Conservation (phyloP, 2,329 filamentous ascomycete species). For the Fusarium albosuccineum region DNA sequence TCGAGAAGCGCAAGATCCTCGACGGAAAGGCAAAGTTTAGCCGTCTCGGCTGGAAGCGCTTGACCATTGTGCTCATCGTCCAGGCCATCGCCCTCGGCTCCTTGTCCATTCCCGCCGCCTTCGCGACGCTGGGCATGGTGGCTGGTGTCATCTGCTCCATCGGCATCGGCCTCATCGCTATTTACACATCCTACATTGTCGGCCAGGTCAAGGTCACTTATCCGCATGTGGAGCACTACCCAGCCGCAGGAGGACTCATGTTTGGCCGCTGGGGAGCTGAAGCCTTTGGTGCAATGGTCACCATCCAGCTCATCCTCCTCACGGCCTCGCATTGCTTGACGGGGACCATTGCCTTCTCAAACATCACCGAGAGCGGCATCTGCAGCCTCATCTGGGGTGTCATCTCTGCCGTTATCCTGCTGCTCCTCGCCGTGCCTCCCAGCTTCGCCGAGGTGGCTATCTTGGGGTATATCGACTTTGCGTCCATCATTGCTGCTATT, state of each 20-base stretch:
- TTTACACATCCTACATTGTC: slow-evolving; percentile 57
- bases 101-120: slow-evolving; percentile 41
- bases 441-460: slow-evolving; percentile 52
- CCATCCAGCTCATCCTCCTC: slow-evolving; percentile 73
- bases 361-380: slow-evolving; percentile 65
- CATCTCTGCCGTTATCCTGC: slow-evolving; percentile 55
- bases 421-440: slow-evolving; percentile 56
- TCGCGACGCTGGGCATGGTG: slow-evolving; percentile 47
- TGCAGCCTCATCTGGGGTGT: slow-evolving; percentile 57
- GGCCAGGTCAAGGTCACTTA: slow-evolving; percentile 57
- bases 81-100: slow-evolving; percentile 43
- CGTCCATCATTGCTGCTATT: slow-evolving; percentile 63
- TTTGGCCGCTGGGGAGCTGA: slow-evolving; percentile 69
- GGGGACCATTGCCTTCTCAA: slow-evolving; percentile 74
- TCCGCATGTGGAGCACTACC: slow-evolving; percentile 71
- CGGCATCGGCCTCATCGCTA: slow-evolving; percentile 53
- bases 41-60: slow-evolving; percentile 44
- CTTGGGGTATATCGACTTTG: slow-evolving; percentile 45
- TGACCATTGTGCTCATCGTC: slow-evolving; percentile 44
- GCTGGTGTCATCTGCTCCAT: slow-evolving; percentile 54
- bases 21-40: slow-evolving; percentile 42
- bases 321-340: slow-evolving; percentile 76
- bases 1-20: slow-evolving; percentile 43
- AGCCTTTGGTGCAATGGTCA: slow-evolving; percentile 68
- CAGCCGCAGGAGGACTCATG: slow-evolving; percentile 72